These are phyloP conservation scores for Dryadomyces quercivorus DNA, from an alignment of 2,329 filamentous ascomycete species.

Conservation along the genomic window DNA sequence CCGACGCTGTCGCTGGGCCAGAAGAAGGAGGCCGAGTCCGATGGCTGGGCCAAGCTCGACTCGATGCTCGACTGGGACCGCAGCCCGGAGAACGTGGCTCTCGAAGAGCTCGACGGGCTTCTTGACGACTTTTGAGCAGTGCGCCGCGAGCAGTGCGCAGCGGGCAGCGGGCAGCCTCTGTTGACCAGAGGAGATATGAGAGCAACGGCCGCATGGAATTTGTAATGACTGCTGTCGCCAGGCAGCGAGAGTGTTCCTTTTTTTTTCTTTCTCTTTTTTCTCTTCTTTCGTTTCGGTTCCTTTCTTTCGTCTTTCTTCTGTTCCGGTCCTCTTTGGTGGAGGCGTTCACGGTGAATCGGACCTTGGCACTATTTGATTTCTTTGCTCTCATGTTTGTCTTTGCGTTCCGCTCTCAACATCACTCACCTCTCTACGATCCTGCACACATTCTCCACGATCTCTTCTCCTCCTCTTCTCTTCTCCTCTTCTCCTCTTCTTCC, in stretches of 20 bases:
- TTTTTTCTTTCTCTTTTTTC: neutral
- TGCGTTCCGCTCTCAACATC: neutral
- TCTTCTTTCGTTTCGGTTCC: neutral
- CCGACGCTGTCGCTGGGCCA: constrained; percentile 31
- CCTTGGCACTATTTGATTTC: neutral
- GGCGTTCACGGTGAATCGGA: neutral
- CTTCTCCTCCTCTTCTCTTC: neutral
- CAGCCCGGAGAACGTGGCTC: constrained; percentile 78
- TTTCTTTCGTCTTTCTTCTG: neutral
- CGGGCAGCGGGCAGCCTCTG: neutral
- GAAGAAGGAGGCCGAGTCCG: constrained; percentile 25
- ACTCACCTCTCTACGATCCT: neutral
- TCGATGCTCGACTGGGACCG: constrained; percentile 45
- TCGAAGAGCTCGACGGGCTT: constrained; percentile 85
- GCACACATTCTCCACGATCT: neutral
- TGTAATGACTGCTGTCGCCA: constrained; percentile 1
- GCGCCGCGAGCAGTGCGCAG: neutral
- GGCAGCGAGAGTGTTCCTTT: neutral
- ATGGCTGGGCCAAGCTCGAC: constrained; percentile 32
- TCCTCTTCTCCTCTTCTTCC: neutral
- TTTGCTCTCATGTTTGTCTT: neutral
- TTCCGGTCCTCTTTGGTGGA: neutral
- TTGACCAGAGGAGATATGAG: constrained; percentile 1
- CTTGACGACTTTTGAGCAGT: constrained; percentile 55
- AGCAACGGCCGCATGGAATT: neutral